Evolutionary conservation across 805 yeast species (phyloP).

Genomic region (Candida railenensis): DNA sequence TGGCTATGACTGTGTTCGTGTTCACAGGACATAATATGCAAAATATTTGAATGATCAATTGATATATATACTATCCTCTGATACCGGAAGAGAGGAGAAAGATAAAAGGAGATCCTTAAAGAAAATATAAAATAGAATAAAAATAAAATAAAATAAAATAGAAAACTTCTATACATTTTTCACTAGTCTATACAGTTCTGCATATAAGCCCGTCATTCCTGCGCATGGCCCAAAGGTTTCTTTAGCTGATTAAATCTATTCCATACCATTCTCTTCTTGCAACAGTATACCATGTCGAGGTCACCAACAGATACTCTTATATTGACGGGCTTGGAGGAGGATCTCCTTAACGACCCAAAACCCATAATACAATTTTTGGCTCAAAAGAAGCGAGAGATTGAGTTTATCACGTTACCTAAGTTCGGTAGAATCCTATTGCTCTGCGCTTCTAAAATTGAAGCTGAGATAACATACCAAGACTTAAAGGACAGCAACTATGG

Average conservation of each 20-base stretch:
- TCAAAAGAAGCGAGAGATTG: constrained; percentile 22
- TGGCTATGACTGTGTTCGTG: constrained; percentile 25
- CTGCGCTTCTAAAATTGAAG: constrained; percentile 22
- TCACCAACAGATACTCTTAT: constrained; percentile 36
- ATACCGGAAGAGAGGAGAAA: not conserved
- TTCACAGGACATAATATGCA: constrained; percentile 7
- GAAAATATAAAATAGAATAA: too few relatives aligned
- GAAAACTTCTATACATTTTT: not conserved
- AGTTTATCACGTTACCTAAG: constrained; percentile 31
- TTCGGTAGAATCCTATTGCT: constrained; percentile 35
- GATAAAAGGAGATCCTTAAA: not conserved
- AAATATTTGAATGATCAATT: too few relatives aligned
- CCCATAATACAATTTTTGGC: constrained; percentile 25
- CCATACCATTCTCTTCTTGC: not conserved
- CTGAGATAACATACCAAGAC: constrained; percentile 18
- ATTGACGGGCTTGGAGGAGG: constrained; percentile 24
- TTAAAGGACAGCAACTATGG: constrained; percentile 10
- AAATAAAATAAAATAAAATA: too few relatives aligned
- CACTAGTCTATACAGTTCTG: not conserved
- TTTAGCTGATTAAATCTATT: not conserved
- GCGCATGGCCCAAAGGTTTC: not conserved
- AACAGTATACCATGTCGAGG: constrained; percentile 7
- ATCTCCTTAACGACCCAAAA: constrained; percentile 24
- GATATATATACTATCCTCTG: not conserved
- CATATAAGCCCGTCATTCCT: not conserved